Base-by-base conservation (phyloP, 495 filamentous ascomycete genomes). In the Penicillium paxilli region DNA sequence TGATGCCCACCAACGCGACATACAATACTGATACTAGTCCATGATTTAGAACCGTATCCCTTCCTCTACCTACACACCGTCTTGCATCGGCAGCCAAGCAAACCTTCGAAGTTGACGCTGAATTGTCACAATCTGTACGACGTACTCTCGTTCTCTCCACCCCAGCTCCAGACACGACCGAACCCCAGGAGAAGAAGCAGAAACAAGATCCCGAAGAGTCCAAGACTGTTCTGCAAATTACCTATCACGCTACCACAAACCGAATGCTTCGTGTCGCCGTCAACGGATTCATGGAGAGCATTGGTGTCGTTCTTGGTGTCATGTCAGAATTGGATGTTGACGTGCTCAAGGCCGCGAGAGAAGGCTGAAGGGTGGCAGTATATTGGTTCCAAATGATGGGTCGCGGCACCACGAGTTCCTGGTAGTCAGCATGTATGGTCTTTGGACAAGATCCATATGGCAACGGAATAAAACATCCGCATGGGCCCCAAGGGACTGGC, bases 241-340 rank as follows among this genome's bases (percentile, higher is more conserved):
- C 87, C 46, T 98, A 98, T 75, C 83, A 80, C 44, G 94, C 94
- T 0, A 92, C 91, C 0, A 98, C 94, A 14, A 94, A 96, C 58
- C 86, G 94, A 51, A 97, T 97, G 95, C 80, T 98, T 57, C 86
- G 94, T 14, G 94, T 98, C 9, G 91, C 94, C 12, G 93, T 96
- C 58, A 98, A 98, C 73, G 91, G 93, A n/a, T 96, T 96, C 64
- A 91, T 98, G 79, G 94, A 98, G 56, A 95, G 89, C 58, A 60
- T 97, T 23, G 83, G 85, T 9, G 83, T 96, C 30, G 84, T 97
- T 0, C 66, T 98, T 40, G 87, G 87, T 26, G 87, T 94, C 0
- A 95, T 95, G 86, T 82, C 87, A 62, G 89, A 96, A 69, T 67
- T 98, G 53, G 94, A 98, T 73, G 81, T 88, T 16, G 94, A 97